Evolutionary conservation across 2,329 filamentous ascomycete genomes (phyloP).

Genomic region (Colletotrichum salicis): DNA sequence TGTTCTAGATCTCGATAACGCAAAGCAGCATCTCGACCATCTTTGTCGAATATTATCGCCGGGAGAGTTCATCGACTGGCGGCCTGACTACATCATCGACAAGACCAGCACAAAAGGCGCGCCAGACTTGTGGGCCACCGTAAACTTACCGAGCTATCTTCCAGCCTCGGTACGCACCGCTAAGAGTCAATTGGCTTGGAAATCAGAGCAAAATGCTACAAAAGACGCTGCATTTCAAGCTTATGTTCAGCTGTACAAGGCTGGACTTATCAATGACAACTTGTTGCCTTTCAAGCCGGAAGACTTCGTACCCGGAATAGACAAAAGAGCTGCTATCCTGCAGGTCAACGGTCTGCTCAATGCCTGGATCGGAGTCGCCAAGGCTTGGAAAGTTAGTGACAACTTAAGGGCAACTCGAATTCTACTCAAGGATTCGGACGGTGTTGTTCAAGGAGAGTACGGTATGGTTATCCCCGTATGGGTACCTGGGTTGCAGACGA

Average conservation of each 20-base stretch:
- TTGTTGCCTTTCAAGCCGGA: conserved; percentile 71
- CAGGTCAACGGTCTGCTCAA: conserved; percentile 52
- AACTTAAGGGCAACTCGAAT: conserved; percentile 39
- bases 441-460: conserved; percentile 48
- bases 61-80: conserved; percentile 69
- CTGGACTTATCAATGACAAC: conserved; percentile 80
- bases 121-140: conserved; percentile 62
- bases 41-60: conserved; percentile 76
- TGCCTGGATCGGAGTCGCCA: conserved; percentile 59
- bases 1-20: conserved; percentile 76
- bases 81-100: conserved; percentile 74
- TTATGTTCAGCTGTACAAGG: conserved; percentile 75
- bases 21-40: conserved; percentile 80
- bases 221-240: conserved; percentile 88
- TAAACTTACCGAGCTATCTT: conserved; percentile 77
- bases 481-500: conserved; percentile 49
- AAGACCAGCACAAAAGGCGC: conserved; percentile 44
- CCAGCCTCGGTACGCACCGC: conserved; percentile 68
- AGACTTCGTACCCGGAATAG: conserved; percentile 50
- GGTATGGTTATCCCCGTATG: conserved; percentile 55
- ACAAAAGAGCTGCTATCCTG: conserved; percentile 48
- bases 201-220: conserved; percentile 75
- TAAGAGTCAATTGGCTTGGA: conserved; percentile 68
- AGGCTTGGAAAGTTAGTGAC: conserved; percentile 52
- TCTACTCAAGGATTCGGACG: conserved; percentile 42